phyloP scores from a whole-genome alignment of 192 early-diverging fungal species.

The Podila horticola region DNA sequence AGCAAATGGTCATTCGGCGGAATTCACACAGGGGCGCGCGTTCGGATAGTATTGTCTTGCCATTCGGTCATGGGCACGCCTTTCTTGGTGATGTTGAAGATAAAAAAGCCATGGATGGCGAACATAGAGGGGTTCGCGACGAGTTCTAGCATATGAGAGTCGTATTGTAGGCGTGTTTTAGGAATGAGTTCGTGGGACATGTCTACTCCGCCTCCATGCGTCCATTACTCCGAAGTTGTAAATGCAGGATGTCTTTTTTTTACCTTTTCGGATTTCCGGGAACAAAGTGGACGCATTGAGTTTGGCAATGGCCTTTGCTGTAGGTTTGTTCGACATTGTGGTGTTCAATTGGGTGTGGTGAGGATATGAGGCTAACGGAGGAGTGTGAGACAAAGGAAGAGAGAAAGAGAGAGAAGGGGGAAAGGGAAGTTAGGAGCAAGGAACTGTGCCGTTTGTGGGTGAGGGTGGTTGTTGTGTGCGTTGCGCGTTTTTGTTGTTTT shows the following conservation, averaged over 20 bases:
- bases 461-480: not conserved
- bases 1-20: no score
- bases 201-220: no score
- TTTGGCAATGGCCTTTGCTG: conserved; percentile 46
- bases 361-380: not conserved
- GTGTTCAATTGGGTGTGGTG: not conserved
- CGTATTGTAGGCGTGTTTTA: no score
- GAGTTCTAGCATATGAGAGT: conserved; percentile 12
- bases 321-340: conserved; percentile 34
- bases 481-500: not conserved
- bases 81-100: conserved; percentile 41
- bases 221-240: no score
- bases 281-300: conserved; percentile 49
- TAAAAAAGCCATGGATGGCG: conserved; percentile 44
- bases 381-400: conserved; percentile 4
- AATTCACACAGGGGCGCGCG: no score
- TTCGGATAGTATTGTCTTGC: not conserved
- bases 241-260: not conserved
- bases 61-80: conserved; percentile 39
- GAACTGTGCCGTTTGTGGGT: not conserved
- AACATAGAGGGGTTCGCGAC: conserved; percentile 27
- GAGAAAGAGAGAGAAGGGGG: not conserved
- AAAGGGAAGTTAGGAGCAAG: not conserved
- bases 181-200: no score
- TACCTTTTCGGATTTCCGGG: conserved; percentile 46